Base-by-base conservation (phyloP, 176 grass and related monocot genomes). In the Oryza meridionalis region DNA sequence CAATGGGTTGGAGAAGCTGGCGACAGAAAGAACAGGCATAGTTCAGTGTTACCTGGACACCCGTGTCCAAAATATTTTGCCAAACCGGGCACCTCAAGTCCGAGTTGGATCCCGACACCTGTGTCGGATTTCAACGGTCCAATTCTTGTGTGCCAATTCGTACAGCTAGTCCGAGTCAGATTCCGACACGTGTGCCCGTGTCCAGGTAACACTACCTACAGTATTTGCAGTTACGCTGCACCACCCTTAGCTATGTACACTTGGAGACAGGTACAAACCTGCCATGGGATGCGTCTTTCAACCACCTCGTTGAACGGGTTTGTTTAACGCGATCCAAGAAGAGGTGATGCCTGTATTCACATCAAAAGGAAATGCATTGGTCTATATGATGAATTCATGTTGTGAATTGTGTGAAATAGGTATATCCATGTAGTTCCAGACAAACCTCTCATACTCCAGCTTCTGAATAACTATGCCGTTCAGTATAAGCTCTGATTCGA, bases 391-490 rank as follows among this genome's bases (percentile, higher is more conserved):
- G n/a, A 29, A 47, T 27, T 10, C 4, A 25, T 55, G 24, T 17
- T 67, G 2, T 55, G 4, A 32, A 77, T 73, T 70, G 46, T 72
- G 24, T 55, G 1, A 67, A 69, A 50, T 24, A 70, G 29, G 26
- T 8, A 59, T 62, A 61, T 5, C 6, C 43, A 44, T 31, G 51
- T 44, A 12, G 14, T 14, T 49, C 19, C 16, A 2, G 15, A 72
- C 87, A 76, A 73, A 97, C 95, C 95, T 97, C 11, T 93, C 84
- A 33, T 86, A 88, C 46, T 97, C 92, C 62, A 97, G 84, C 72
- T 94, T 94, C 78, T 97, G 95, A 53, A 81, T 91, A 80, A 94
- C 35, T 79, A 97, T 94, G 11, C 95, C 92, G 7, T 91, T 94
- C 22, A 97, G 87, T 32, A 97, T 4, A 73, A 97, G 69, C 71